Percentiles rank a stretch among this genome's conserved stretches.
phyloP scores from a whole-genome alignment of 257 asterid genomes.

The Ligustrum vulgare region DNA sequence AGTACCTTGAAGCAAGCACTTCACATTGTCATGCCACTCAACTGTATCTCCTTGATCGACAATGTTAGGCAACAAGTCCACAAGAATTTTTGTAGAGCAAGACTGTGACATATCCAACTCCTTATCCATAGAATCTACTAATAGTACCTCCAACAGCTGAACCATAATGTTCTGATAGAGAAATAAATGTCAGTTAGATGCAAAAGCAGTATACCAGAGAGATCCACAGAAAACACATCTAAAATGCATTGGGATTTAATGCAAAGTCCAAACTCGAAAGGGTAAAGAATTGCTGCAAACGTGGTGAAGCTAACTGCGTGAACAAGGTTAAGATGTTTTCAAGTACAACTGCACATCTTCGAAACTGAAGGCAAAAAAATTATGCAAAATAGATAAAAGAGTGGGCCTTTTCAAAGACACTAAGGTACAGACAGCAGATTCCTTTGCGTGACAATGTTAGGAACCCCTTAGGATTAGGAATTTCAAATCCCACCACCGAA shows the following conservation, averaged over 20 bases:
- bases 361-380: neutral
- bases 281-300: neutral
- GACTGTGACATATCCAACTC: slow-evolving; percentile 55
- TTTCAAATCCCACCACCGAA: slow-evolving; percentile 18
- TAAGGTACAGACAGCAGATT: slow-evolving; percentile 1
- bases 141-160: slow-evolving; percentile 70
- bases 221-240: slow-evolving; percentile 8
- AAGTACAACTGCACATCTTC: slow-evolving; percentile 1
- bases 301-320: neutral
- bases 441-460: slow-evolving; percentile 11
- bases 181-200: slow-evolving; percentile 22
- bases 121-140: slow-evolving; percentile 62
- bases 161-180: slow-evolving; percentile 56
- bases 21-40: slow-evolving; percentile 53
- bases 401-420: neutral
- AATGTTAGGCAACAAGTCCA: slow-evolving; percentile 52
- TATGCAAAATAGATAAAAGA: neutral
- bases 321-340: slow-evolving; percentile 4
- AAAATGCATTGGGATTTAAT: slow-evolving; percentile 1
- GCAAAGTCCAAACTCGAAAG: neutral
- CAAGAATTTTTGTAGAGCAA: slow-evolving; percentile 37
- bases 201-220: slow-evolving; percentile 6
- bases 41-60: slow-evolving; percentile 44
- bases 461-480: neutral
- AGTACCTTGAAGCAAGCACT: slow-evolving; percentile 82